These are phyloP conservation scores for Liquidambar formosana DNA, from an alignment of 164 flowering plant genomes.

Conservation along the genomic window DNA sequence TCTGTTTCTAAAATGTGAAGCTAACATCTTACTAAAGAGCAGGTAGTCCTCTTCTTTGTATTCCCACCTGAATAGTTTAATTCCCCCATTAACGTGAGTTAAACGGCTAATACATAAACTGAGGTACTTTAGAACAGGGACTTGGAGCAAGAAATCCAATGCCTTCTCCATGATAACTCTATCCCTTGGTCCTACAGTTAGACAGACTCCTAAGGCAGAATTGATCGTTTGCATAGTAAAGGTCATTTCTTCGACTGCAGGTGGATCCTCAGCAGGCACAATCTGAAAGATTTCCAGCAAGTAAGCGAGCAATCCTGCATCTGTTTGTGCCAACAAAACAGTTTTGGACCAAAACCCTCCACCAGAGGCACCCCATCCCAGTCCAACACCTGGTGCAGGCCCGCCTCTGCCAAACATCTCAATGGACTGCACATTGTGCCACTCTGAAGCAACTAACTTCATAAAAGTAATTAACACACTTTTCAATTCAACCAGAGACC, in stretches of 20 bases:
- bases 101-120: conserved; percentile 36
- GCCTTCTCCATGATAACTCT: conserved; percentile 48
- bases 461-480: conserved; percentile 33
- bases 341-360: conserved; percentile 88
- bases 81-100: conserved; percentile 25
- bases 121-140: conserved; percentile 54
- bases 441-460: conserved; percentile 43
- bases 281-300: conserved; percentile 50
- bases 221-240: conserved; percentile 34
- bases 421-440: conserved; percentile 49
- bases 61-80: conserved; percentile 38
- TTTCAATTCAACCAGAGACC: conserved; percentile 43
- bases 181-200: conserved; percentile 66
- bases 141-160: conserved; percentile 53
- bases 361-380: conserved; percentile 90
- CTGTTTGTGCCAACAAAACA: conserved; percentile 57
- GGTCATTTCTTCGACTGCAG: conserved; percentile 32
- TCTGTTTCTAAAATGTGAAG: conserved; percentile 61
- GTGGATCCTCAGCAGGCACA: conserved; percentile 13
- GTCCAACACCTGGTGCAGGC: conserved; percentile 90
- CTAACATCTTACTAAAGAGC: conserved; percentile 42
- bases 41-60: conserved; percentile 59
- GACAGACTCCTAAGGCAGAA: conserved; percentile 48
- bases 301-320: conserved; percentile 50
- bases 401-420: conserved; percentile 94